Evolutionary conservation across 257 asterid species (phyloP), one percentile per base, ranked within the genome.

Genomic region (Solanum etuberosum): DNA sequence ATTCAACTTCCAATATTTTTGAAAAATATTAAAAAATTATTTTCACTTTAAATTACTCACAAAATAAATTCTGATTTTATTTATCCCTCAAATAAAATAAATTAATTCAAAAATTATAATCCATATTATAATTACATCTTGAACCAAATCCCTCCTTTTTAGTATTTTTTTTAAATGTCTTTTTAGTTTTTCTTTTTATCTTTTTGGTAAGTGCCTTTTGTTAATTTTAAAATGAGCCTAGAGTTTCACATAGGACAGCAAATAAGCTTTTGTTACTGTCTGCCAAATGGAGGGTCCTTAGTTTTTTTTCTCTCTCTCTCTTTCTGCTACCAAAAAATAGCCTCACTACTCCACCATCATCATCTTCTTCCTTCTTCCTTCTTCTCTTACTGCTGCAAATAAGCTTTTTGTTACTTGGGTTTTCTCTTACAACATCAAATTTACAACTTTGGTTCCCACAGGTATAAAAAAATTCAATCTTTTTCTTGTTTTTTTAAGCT

Each of bases 211-310:
- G 86, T 80, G 65, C 40, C 73, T 84, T 83, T 72, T 68, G 20
- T 8, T 84, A 11, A 20, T 81, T 70, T 86, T 72, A 86, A 76
- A 87, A 87, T 85, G 81, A 20, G 73, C 87, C 73, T 68, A 40
- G 91, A 48, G 90, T 87, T 86, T 88, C 88, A 57, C 90, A 88
- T 88, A 87, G 86, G 91, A 91, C 91, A 89, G 90, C 93, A 91
- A 91, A 89, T 68, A 65, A 89, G 91, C 88, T 89, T 89, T 87
- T 87, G 89, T 87, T 83, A 77, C 88, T 84, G 89, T 90, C 88
- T 90, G 91, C 91, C 91, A 84, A 71, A 91, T 88, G 91, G 90
- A 91, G 89, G 92, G 90, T 87, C 89, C 93, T 87, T 90, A 90
- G 87, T 67, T 85, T 40, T 68, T 43, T 86, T 43, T 68, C 87